Conservation (phyloP, 2,329 filamentous ascomycete genomes). For the Colletotrichum simmondsii region DNA sequence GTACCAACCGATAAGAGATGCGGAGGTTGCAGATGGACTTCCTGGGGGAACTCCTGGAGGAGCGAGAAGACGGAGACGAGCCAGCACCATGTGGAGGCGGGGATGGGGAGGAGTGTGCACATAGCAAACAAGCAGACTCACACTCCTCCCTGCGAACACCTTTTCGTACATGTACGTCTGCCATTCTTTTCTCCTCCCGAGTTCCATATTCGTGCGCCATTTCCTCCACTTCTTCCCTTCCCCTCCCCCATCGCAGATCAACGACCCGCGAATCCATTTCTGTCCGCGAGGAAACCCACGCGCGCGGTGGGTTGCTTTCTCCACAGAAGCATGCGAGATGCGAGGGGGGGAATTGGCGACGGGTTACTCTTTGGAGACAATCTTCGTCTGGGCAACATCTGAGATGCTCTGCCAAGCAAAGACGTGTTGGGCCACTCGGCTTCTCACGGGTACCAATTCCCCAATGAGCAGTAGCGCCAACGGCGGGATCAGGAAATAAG, state of each 20-base stretch:
- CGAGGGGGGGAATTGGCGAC: not conserved
- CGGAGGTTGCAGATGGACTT: not conserved
- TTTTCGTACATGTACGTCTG: not conserved
- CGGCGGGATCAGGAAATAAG: not conserved
- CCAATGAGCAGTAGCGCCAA: not conserved
- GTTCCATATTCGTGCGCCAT: not conserved
- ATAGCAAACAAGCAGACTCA: not conserved
- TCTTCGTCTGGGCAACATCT: not conserved
- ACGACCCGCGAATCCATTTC: not conserved
- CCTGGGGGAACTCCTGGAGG: not conserved
- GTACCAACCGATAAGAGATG: not conserved
- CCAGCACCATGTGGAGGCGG: constrained; percentile 3
- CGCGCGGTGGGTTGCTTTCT: not conserved
- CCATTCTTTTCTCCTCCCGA: not conserved
- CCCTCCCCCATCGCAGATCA: not conserved
- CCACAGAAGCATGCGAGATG: not conserved
- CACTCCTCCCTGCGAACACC: not conserved
- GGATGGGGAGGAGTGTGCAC: not conserved
- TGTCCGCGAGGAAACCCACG: not conserved
- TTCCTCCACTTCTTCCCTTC: not conserved
- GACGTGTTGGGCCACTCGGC: not conserved
- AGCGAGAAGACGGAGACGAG: not conserved
- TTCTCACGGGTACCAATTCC: not conserved
- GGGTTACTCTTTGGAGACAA: not conserved
- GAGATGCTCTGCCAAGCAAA: not conserved